Percentiles rank a stretch among this genome's conserved stretches.
phyloP scores from a whole-genome alignment of 805 yeast species.

The Yamadazyma laniorum region DNA sequence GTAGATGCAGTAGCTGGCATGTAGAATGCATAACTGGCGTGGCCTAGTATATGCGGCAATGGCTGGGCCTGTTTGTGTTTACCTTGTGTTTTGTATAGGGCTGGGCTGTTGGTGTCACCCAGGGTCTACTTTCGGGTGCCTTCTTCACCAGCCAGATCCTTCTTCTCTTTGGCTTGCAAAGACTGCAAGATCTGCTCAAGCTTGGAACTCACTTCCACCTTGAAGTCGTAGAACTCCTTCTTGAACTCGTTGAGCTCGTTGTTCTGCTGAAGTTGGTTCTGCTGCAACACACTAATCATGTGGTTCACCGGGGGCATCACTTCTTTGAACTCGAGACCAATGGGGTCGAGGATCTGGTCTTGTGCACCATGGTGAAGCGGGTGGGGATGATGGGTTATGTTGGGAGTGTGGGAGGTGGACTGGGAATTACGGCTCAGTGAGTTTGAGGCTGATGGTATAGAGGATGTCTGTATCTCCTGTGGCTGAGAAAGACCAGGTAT shows the following conservation, averaged over 20 bases:
- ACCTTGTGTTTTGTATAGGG: too few relatives aligned
- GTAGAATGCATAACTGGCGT: too few relatives aligned
- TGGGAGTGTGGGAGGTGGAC: background rate
- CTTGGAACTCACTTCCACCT: slow-evolving; percentile 10
- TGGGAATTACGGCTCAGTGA: background rate
- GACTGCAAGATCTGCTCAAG: slow-evolving; percentile 11
- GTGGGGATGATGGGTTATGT: background rate
- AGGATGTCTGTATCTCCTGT: background rate
- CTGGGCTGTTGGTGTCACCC: too few relatives aligned
- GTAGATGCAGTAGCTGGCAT: too few relatives aligned
- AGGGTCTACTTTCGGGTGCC: too few relatives aligned
- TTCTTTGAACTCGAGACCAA: background rate
- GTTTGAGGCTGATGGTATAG: too few relatives aligned
- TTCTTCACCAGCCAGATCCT: too few relatives aligned
- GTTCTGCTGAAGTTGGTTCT: slow-evolving; percentile 8
- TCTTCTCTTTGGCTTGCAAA: background rate
- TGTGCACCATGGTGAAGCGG: background rate
- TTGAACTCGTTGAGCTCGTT: slow-evolving; percentile 12
- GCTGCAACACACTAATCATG: slow-evolving; percentile 6
- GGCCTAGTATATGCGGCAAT: too few relatives aligned
- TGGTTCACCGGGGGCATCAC: slow-evolving; percentile 1
- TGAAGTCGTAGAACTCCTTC: slow-evolving; percentile 14
- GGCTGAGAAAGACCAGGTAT: background rate
- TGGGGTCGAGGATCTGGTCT: background rate
- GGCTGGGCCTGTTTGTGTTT: too few relatives aligned